Evolutionary conservation across 2,329 filamentous ascomycete genomes (phyloP).

Genomic region (Chrysoporthe cubensis): DNA sequence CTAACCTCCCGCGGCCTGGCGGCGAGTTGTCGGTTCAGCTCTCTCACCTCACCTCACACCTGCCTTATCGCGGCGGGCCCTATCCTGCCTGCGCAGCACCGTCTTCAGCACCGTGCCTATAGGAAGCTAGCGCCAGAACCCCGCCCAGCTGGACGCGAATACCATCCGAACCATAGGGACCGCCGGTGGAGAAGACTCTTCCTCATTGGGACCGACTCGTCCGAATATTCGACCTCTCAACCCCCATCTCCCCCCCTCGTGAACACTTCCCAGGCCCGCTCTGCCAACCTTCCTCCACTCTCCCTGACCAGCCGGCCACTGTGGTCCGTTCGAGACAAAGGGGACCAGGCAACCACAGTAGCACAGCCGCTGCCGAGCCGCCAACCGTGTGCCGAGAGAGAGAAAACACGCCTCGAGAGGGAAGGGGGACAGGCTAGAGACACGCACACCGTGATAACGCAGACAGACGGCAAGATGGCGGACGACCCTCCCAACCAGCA

Average conservation of each 20-base stretch:
- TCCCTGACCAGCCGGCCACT: background rate
- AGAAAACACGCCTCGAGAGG: background rate
- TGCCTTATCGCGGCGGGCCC: background rate
- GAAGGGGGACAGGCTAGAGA: background rate
- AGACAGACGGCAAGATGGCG: constrained; percentile 22
- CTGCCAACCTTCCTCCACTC: background rate
- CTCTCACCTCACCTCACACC: background rate
- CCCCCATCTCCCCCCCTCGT: background rate
- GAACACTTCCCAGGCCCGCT: background rate
- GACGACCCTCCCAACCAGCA: constrained; percentile 17
- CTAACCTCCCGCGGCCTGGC: too few relatives aligned
- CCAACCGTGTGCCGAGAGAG: background rate
- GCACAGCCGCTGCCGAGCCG: constrained; percentile 12
- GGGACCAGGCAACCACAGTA: constrained; percentile 1
- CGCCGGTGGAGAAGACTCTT: background rate
- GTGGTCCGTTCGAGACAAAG: constrained; percentile 6
- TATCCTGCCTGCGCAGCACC: background rate
- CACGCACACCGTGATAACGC: background rate
- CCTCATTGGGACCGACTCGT: background rate
- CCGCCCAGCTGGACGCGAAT: constrained; percentile 4
- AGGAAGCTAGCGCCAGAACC: constrained; percentile 4
- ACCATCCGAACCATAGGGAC: background rate
- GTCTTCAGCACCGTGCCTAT: background rate
- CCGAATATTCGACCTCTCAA: background rate
- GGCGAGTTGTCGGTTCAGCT: background rate